Evolutionary conservation across 2,329 filamentous ascomycete genomes (phyloP), one percentile per base, ranked within the genome.

Genomic region (Sporothrix globosa): DNA sequence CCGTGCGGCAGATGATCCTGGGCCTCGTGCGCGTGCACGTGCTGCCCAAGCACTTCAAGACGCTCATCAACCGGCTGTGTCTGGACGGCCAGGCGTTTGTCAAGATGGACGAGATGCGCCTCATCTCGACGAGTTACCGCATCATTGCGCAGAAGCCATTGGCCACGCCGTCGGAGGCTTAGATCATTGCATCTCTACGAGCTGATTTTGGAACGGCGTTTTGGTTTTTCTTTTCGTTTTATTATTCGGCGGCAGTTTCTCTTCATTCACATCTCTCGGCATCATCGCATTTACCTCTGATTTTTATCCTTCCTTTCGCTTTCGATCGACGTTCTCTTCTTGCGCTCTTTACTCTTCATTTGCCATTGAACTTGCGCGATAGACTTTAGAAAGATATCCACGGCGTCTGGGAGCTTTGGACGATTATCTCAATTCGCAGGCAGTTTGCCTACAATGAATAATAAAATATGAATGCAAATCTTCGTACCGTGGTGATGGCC

Each of bases 61-160:
- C 80, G 6, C 77, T 86, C 61, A 84, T 86, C 75, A 84, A 86
- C 73, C 80, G 84, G 11, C 76, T 86, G 39, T 86, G 84, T 72
- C 75, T 85, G 21, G 84, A 86, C 69, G 84, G 84, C 0, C 79
- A 85, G 76, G 84, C 84, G 0, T 86, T 86, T 72, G 82, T 86
- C 70, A 81, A 85, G 77, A 86, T 86, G 84, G 84, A 86, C 73
- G 81, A 79, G 21, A 83, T 84, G 83, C 81, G 84, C 13, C 77
- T 86, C 19, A 81, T 82, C 27, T 83, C 82, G 2, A 86, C 84
- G 9, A 86, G 83, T 67, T 86, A 86, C 70, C 82, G 84, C 61
- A 81, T 86, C 69, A 82, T 86, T 71, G 84, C 84, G 0, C 80
- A 82, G 75, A 86, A 85, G 75, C 82, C 78, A 13, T 52, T 39